phyloP scores from a whole-genome alignment of 331 rosid species.

The Quercus lobata region DNA sequence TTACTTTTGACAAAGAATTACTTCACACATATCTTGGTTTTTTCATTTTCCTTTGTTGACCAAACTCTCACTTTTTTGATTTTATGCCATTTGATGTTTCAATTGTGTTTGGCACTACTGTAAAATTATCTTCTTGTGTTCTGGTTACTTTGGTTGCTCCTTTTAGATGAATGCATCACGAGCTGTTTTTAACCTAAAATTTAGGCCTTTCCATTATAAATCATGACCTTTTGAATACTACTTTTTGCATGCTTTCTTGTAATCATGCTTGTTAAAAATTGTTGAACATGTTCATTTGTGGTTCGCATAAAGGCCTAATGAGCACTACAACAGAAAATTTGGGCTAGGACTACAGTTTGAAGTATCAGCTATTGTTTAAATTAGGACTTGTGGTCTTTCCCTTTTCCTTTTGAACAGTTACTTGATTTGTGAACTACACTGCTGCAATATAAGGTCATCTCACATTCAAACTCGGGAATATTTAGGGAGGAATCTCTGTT shows the following conservation, averaged over 20 bases:
- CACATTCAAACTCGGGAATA: conserved; percentile 27
- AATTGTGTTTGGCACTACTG: not conserved
- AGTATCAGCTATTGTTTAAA: conserved; percentile 14
- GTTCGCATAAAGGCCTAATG: conserved; percentile 80
- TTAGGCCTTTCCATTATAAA: not conserved
- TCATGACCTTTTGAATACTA: not conserved
- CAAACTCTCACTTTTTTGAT: not conserved
- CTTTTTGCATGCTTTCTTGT: conserved; percentile 2
- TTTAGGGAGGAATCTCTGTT: conserved; percentile 15
- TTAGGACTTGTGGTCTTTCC: conserved; percentile 1
- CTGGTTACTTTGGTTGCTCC: not conserved
- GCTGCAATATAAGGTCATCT: not conserved
- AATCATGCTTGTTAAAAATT: conserved; percentile 12
- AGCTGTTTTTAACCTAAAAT: not conserved
- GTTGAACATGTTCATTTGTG: conserved; percentile 80
- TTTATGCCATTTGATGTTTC: not conserved
- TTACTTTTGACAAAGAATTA: not conserved
- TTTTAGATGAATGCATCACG: not conserved
- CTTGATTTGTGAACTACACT: conserved; percentile 17
- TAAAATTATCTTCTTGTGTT: not conserved
- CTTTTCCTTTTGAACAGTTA: conserved; percentile 2
- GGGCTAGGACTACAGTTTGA: conserved; percentile 3
- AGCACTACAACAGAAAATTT: conserved; percentile 2
- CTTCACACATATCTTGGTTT: not conserved
- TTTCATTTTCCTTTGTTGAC: not conserved